Evolutionary conservation across 768 basidiomycete species (phyloP).

Genomic region (Rhodosporidiobolus odoratus): DNA sequence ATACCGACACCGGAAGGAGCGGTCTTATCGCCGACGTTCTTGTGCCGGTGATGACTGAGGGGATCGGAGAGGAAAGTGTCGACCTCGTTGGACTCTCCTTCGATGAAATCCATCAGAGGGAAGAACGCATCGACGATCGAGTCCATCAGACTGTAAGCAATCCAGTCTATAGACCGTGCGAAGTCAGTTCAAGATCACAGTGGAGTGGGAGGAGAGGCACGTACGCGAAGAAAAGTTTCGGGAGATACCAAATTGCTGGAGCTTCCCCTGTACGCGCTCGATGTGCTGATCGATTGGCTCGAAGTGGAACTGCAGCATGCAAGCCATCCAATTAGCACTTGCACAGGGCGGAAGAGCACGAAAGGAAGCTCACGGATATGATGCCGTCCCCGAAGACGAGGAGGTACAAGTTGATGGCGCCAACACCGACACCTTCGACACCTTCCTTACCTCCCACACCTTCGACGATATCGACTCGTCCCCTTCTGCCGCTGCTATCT

Average conservation of each 20-base stretch:
- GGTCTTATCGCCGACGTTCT: neutral
- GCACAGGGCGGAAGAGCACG: neutral
- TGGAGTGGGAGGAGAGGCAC: conserved; percentile 28
- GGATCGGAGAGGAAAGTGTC: conserved; percentile 61
- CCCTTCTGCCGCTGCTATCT: conserved; percentile 42
- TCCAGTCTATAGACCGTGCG: conserved; percentile 67
- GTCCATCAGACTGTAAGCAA: conserved; percentile 84
- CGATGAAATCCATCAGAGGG: conserved; percentile 72
- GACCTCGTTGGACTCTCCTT: conserved; percentile 70
- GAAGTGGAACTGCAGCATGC: conserved; percentile 70
- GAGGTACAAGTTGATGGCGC: conserved; percentile 79
- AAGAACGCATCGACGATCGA: conserved; percentile 92
- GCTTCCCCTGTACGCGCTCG: conserved; percentile 65
- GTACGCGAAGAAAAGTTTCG: conserved; percentile 68
- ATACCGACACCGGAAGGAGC: conserved; percentile 21
- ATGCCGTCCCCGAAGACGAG: conserved; percentile 85
- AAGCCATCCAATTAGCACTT: neutral
- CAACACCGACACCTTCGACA: conserved; percentile 54
- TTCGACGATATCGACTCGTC: conserved; percentile 50
- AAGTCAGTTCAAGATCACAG: neutral
- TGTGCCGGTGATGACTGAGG: conserved; percentile 16
- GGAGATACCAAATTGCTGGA: conserved; percentile 60
- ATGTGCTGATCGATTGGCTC: conserved; percentile 83
- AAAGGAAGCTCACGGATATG: conserved; percentile 47
- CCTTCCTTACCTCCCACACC: conserved; percentile 51